phyloP scores from a whole-genome alignment of 345 rosid species.

The Carallia brachiata region DNA sequence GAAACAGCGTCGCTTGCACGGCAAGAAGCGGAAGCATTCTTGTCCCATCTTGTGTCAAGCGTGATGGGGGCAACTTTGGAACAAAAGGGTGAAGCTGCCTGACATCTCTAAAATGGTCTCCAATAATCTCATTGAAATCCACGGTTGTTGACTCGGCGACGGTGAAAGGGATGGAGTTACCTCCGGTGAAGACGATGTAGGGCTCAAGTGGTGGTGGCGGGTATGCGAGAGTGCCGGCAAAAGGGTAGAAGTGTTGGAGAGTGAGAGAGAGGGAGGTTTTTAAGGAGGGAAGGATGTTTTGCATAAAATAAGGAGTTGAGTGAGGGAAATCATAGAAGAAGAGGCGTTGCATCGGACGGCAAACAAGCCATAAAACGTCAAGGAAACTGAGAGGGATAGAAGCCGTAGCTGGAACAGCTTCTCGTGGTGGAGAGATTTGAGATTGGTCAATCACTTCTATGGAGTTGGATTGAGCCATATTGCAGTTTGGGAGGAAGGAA shows the following conservation, averaged over 20 bases:
- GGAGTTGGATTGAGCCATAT: too few species aligned
- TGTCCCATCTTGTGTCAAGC: not conserved
- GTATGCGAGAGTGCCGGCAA: constrained; percentile 23
- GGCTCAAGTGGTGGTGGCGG: constrained; percentile 33
- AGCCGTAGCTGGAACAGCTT: constrained; percentile 6
- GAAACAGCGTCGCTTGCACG: constrained; percentile 41
- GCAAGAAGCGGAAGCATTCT: constrained; percentile 21
- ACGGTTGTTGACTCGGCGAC: constrained; percentile 27
- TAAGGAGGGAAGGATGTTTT: constrained; percentile 18
- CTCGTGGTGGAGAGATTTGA: constrained; percentile 19
- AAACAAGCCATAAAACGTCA: constrained; percentile 15
- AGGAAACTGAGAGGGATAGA: constrained; percentile 20
- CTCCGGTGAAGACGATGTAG: constrained; percentile 15
- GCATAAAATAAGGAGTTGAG: constrained; percentile 14
- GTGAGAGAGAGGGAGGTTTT: constrained; percentile 28
- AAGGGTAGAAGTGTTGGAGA: constrained; percentile 28
- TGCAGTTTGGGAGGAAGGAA: too few species aligned
- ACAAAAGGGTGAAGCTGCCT: constrained; percentile 26
- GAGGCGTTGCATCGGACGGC: constrained; percentile 25
- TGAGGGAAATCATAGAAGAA: constrained; percentile 28
- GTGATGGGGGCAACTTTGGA: constrained; percentile 17
- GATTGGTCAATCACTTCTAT: constrained; percentile 2
- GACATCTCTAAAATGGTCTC: constrained; percentile 16
- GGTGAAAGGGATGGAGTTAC: constrained; percentile 22
- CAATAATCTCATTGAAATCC: constrained; percentile 19